Evolutionary conservation across 805 yeast genomes (phyloP).

Genomic region (Ogataea kodamae): DNA sequence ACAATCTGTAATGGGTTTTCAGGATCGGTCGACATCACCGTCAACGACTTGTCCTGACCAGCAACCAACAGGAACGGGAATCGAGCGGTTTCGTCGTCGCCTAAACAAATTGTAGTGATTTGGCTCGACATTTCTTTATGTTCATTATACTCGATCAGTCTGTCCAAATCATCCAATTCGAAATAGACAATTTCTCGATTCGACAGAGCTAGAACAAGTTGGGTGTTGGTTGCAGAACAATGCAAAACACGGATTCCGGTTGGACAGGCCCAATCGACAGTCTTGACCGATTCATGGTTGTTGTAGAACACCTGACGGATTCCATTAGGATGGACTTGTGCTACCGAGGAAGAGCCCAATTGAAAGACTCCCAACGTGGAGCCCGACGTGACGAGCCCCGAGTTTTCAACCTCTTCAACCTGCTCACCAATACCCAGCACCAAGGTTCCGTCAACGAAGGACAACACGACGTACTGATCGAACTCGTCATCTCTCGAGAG

Average conservation of each 20-base stretch:
- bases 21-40: conserved; percentile 60
- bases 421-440: conserved; percentile 76
- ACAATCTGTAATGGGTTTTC: conserved; percentile 57
- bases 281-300: conserved; percentile 29
- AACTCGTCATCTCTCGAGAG: conserved; percentile 39
- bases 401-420: conserved; percentile 63
- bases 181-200: conserved; percentile 78
- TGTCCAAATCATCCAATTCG: conserved; percentile 65
- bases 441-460: conserved; percentile 64
- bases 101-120: conserved; percentile 46
- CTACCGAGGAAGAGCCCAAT: conserved; percentile 57
- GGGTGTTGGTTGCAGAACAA: conserved; percentile 64
- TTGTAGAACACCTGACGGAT: conserved; percentile 50
- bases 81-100: conserved; percentile 47
- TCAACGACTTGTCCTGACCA: conserved; percentile 64
- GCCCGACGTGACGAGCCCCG: conserved; percentile 54
- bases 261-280: conserved; percentile 78
- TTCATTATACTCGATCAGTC: conserved; percentile 67
- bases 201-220: conserved; percentile 67
- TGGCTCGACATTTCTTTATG: conserved; percentile 50
- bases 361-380: conserved; percentile 68
- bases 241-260: conserved; percentile 60
- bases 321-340: conserved; percentile 73
- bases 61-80: conserved; percentile 68
- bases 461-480: conserved; percentile 64